These are phyloP conservation scores for Arthroderma sp. DNA, from an alignment of 2,329 filamentous ascomycete species.

Conservation along the genomic window DNA sequence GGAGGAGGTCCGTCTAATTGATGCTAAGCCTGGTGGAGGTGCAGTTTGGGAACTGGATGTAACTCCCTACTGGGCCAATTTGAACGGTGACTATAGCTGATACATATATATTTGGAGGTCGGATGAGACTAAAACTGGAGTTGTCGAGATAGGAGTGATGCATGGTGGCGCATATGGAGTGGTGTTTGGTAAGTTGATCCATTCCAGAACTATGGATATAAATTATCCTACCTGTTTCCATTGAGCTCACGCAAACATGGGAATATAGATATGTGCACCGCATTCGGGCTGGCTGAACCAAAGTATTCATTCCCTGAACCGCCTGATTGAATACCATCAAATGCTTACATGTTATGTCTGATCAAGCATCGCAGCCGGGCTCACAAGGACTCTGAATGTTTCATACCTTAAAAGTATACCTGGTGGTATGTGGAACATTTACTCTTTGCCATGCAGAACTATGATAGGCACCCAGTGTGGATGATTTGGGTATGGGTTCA, in stretches of 20 bases:
- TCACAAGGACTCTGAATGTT: slow-evolving; percentile 38
- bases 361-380: slow-evolving; percentile 35
- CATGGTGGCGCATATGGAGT: slow-evolving; percentile 49
- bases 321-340: too few species aligned
- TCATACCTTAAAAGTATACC: slow-evolving; percentile 39
- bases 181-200: slow-evolving; percentile 48
- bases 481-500: too few species aligned
- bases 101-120: not conserved
- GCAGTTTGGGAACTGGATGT: slow-evolving; percentile 15
- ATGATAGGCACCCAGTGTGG: too few species aligned
- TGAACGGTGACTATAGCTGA: slow-evolving; percentile 11
- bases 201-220: too few species aligned
- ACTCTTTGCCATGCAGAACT: too few species aligned
- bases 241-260: not conserved
- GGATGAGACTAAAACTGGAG: not conserved
- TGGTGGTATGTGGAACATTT: slow-evolving; percentile 20
- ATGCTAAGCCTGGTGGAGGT: slow-evolving; percentile 13
- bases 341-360: too few species aligned
- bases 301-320: too few species aligned
- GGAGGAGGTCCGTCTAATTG: slow-evolving; percentile 14
- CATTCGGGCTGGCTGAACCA: slow-evolving; percentile 13
- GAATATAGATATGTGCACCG: slow-evolving; percentile 38
- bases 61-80: slow-evolving; percentile 15
- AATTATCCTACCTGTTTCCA: too few species aligned
- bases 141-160: slow-evolving; percentile 13